These are phyloP conservation scores for Raphanus sativus DNA, from an alignment of 345 rosid species.

Conservation along the genomic window DNA sequence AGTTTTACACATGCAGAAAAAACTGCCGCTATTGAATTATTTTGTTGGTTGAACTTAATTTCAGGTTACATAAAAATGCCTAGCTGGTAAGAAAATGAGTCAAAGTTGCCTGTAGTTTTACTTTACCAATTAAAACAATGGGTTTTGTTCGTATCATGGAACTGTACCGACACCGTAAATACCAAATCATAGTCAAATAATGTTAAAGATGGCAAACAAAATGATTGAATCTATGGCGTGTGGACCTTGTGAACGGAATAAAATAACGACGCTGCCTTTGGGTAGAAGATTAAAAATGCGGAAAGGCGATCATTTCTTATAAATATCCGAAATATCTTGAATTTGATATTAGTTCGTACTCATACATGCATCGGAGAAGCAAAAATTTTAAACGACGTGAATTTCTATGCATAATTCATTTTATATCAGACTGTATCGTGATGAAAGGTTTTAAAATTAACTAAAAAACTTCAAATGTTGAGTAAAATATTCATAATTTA, in stretches of 20 bases:
- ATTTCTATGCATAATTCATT: neutral
- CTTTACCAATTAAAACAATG: neutral
- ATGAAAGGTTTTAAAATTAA: neutral
- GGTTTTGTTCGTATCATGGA: neutral
- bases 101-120: neutral
- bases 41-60: neutral
- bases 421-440: neutral
- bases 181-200: slow-evolving; percentile 20
- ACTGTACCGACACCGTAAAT: slow-evolving; percentile 1
- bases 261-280: slow-evolving; percentile 26
- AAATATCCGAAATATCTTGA: neutral
- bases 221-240: slow-evolving; percentile 22
- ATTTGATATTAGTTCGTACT: neutral
- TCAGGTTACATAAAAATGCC: neutral
- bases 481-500: no score
- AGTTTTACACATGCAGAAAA: neutral
- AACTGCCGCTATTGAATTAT: neutral
- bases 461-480: no score
- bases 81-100: neutral
- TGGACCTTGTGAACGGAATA: slow-evolving; percentile 23
- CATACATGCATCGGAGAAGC: neutral
- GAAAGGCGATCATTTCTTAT: slow-evolving; percentile 3
- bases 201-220: slow-evolving; percentile 31
- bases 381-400: neutral
- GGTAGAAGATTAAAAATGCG: slow-evolving; percentile 17